Conservation (phyloP, 306 rosid genomes). For the Quercus variabilis region DNA sequence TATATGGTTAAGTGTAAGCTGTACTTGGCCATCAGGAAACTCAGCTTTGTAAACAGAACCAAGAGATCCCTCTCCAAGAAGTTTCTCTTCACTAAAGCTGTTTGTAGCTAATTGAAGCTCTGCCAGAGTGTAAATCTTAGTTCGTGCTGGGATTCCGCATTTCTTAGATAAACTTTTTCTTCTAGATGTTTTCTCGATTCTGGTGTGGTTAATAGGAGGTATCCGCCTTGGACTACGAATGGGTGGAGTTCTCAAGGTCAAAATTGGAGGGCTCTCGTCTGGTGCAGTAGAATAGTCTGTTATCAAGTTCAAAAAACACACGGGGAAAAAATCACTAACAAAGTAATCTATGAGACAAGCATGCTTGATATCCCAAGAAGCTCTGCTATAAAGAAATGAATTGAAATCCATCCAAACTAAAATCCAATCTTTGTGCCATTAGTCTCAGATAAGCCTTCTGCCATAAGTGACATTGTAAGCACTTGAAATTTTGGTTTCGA, state of each 20-base stretch:
- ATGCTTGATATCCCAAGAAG: neutral
- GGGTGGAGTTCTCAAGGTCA: conserved; percentile 54
- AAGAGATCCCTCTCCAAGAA: conserved; percentile 87
- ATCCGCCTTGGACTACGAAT: conserved; percentile 48
- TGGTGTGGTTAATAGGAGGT: conserved; percentile 45
- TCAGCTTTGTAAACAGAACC: conserved; percentile 87
- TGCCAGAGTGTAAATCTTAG: conserved; percentile 60
- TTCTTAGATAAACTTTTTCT: conserved; percentile 65
- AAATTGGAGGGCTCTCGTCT: conserved; percentile 48
- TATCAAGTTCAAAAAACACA: neutral
- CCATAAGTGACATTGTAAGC: neutral
- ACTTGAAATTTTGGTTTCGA: neutral
- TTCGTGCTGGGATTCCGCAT: conserved; percentile 49
- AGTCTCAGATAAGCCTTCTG: neutral
- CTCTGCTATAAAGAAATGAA: neutral
- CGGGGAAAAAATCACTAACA: neutral
- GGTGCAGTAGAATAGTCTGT: conserved; percentile 37
- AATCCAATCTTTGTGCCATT: neutral
- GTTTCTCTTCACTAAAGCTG: conserved; percentile 60
- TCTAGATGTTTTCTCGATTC: conserved; percentile 42
- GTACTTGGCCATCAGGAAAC: conserved; percentile 78
- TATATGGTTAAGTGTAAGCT: neutral
- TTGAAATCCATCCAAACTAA: neutral
- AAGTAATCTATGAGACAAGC: conserved; percentile 1
- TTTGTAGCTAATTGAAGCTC: conserved; percentile 80